Conservation (phyloP, 805 yeast genomes). For the Myxozyma mucilagina region DNA sequence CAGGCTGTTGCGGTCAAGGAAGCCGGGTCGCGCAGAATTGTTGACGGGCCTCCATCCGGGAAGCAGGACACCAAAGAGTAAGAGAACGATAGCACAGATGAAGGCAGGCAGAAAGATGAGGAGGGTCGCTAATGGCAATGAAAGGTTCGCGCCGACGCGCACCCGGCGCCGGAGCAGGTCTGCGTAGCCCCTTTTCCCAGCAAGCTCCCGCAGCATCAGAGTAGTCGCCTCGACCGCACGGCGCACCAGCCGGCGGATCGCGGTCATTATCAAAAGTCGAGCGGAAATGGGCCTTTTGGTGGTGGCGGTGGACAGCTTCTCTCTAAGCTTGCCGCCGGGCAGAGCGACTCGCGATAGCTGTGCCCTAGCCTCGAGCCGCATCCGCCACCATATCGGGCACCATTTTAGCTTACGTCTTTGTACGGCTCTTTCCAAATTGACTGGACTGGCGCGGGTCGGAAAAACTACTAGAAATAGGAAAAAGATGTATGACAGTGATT, state of each 20-base stretch:
- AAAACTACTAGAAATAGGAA: no score
- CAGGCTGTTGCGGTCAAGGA: conserved; percentile 4
- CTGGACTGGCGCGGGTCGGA: no score
- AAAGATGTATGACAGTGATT: no score
- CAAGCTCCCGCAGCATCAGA: not conserved
- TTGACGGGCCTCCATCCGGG: conserved; percentile 6
- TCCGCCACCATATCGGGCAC: not conserved
- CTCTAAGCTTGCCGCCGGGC: not conserved
- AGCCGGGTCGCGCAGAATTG: not conserved
- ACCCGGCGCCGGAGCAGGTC: conserved; percentile 25
- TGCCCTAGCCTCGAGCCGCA: not conserved
- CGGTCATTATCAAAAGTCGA: not conserved
- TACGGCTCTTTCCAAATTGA: no score
- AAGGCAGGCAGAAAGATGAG: conserved; percentile 7
- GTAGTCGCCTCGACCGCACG: conserved; percentile 7
- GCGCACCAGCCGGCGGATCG: conserved; percentile 18
- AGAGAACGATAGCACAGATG: not conserved
- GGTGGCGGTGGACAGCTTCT: not conserved
- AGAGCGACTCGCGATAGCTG: not conserved
- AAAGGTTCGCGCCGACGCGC: conserved; percentile 20
- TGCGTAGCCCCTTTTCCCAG: not conserved
- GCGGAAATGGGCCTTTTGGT: not conserved
- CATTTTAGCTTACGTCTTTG: not conserved
- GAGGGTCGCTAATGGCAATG: conserved; percentile 21
- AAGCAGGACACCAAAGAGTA: not conserved